Evolutionary conservation across 371 early-diverging fungal genomes (phyloP).

Genomic region (Rhizopus microsporus): DNA sequence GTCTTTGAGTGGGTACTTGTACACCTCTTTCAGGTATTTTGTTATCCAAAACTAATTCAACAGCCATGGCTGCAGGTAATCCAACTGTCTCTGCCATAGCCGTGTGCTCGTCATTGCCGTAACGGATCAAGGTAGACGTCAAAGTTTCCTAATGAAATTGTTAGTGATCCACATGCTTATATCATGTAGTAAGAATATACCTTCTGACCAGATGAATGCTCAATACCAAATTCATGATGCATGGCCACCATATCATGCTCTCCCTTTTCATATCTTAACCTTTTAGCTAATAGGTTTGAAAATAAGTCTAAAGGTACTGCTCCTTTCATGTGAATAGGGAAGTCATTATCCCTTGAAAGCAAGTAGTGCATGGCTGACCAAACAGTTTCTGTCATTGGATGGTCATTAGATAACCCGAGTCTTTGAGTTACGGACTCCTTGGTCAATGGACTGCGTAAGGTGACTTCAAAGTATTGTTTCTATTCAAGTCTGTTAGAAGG

Average conservation of each 20-base stretch:
- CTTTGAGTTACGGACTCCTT: constrained; percentile 34
- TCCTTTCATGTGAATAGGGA: constrained; percentile 6
- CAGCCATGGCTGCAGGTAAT: constrained; percentile 84
- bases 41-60: constrained; percentile 79
- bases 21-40: constrained; percentile 69
- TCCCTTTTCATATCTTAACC: constrained; percentile 67
- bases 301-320: constrained; percentile 68
- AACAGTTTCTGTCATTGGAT: constrained; percentile 41
- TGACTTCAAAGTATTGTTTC: no score
- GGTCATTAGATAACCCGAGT: constrained; percentile 45
- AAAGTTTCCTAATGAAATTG: constrained; percentile 49
- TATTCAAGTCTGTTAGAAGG: no score
- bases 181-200: constrained; percentile 8
- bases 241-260: constrained; percentile 89
- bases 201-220: constrained; percentile 52
- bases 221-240: constrained; percentile 85
- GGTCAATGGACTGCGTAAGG: background rate
- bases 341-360: constrained; percentile 13
- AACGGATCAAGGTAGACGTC: constrained; percentile 76
- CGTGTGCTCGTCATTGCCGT: constrained; percentile 75
- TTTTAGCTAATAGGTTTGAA: constrained; percentile 69
- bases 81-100: constrained; percentile 95
- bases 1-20: constrained; percentile 71
- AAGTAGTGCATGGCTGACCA: constrained; percentile 39
- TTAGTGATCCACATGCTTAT: background rate